Conservation (phyloP, 805 yeast genomes). For the Candida michaelii region DNA sequence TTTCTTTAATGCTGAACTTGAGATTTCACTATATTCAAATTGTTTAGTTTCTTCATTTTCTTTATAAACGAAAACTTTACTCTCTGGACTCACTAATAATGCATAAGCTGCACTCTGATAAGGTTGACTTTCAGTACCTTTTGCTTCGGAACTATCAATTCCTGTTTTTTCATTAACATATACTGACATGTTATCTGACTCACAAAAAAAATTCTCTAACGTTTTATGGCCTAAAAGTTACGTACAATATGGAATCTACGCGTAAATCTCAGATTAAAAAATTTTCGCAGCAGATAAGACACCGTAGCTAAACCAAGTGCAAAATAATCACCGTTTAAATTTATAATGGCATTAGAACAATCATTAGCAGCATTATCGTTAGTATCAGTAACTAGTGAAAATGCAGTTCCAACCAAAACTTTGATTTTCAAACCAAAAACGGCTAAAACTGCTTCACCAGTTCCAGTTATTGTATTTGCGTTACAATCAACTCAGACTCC, state of each 20-base stretch:
- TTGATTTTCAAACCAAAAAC: slow-evolving; percentile 91
- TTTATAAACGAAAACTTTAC: slow-evolving; percentile 61
- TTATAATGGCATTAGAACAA: slow-evolving; percentile 63
- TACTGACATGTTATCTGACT: slow-evolving; percentile 33
- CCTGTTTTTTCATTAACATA: slow-evolving; percentile 80
- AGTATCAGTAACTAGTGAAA: slow-evolving; percentile 51
- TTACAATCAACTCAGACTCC: slow-evolving; percentile 71
- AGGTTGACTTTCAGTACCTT: slow-evolving; percentile 70
- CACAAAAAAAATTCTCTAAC: slow-evolving; percentile 1
- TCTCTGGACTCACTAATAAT: slow-evolving; percentile 49
- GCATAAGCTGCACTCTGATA: slow-evolving; percentile 86
- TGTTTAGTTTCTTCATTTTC: slow-evolving; percentile 52
- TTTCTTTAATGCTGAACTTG: slow-evolving; percentile 90
- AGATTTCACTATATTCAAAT: slow-evolving; percentile 68
- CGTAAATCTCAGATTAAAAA: slow-evolving; percentile 4
- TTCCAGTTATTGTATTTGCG: slow-evolving; percentile 81
- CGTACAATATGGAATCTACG: neutral
- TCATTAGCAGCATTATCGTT: slow-evolving; percentile 66
- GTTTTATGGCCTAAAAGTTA: neutral
- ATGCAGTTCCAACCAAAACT: slow-evolving; percentile 62
- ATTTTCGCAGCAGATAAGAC: slow-evolving; percentile 6
- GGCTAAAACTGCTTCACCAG: slow-evolving; percentile 73
- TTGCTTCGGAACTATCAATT: slow-evolving; percentile 49
- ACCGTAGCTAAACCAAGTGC: neutral
- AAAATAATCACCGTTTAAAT: neutral